Evolutionary conservation across 2,329 filamentous ascomycete species (phyloP).

Genomic region (Metarhizium sp.): DNA sequence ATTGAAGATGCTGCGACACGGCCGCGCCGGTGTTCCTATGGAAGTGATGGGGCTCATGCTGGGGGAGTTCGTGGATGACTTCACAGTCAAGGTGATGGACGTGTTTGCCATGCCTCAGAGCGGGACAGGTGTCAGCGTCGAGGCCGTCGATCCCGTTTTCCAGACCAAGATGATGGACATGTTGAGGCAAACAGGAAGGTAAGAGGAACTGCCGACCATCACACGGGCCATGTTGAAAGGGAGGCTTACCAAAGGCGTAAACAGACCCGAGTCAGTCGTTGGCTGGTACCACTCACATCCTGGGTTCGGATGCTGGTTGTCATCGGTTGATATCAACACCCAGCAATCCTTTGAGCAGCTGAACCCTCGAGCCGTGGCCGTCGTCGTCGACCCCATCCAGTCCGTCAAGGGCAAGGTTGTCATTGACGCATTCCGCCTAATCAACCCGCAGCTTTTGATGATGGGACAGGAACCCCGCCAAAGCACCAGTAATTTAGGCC

Average conservation of each 20-base stretch:
- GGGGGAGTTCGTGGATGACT: constrained; percentile 97
- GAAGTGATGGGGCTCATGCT: constrained; percentile 99
- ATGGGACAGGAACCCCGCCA: constrained; percentile 96
- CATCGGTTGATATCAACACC: constrained; percentile 98
- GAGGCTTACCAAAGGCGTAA: constrained; percentile 5
- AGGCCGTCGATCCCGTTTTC: constrained; percentile 96
- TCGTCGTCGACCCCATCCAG: constrained; percentile 97
- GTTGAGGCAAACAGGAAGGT: constrained; percentile 94
- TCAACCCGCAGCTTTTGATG: constrained; percentile 96
- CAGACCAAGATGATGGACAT: constrained; percentile 99
- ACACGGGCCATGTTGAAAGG: constrained; percentile 3
- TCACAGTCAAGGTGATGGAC: constrained; percentile 95
- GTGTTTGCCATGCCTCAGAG: constrained; percentile 99
- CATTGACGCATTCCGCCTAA: constrained; percentile 96
- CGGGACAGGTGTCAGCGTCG: constrained; percentile 94
- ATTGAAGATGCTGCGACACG: constrained; percentile 97
- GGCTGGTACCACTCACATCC: constrained; percentile 99
- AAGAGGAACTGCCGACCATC: constrained; percentile 20
- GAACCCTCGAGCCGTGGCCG: constrained; percentile 89
- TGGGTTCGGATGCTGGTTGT: constrained; percentile 98
- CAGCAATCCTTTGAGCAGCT: constrained; percentile 99
- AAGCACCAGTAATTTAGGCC: constrained; percentile 94
- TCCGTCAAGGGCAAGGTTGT: constrained; percentile 99
- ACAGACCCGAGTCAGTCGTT: constrained; percentile 88
- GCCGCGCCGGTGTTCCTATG: constrained; percentile 96